Evolutionary conservation across 2,329 filamentous ascomycete genomes (phyloP), one percentile per base, ranked within the genome.

Genomic region (Ramichloridium luteum): DNA sequence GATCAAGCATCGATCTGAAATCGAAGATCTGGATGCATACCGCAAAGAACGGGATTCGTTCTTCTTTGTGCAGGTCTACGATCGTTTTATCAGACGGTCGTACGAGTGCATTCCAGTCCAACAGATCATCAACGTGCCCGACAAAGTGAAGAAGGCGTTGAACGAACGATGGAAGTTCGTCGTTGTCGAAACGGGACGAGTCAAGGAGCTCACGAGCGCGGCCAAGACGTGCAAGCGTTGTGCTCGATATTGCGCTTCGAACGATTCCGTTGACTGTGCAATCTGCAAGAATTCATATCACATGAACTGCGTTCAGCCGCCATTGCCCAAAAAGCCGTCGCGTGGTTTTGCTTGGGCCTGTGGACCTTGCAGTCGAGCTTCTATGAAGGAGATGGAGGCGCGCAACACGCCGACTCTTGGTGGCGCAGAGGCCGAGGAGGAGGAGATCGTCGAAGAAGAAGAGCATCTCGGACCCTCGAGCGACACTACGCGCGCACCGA

Each of bases 331-430:
- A 59, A 98, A 98, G 59, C 90, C 90, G 13, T 93, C 88, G 28
- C 79, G 90, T 57, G 90, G 90, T 23, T 98, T 98, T 60, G 90
- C 85, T 4, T 98, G 90, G 90, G 88, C 90, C 16, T 98, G 90
- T 57, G 90, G 83, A 33, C 80, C 88, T 37, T 98, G 90, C 59
- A 94, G 85, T 57, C 78, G 88, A 49, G 86, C 84, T n/a, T 86
- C 93, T 54, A 90, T 96, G 58, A 77, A 82, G 46, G 92, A 82
- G 56, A 65, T 94, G 16, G 86, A 96, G 62, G 84, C 85, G 37
- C 77, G 85, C 36, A 79, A 92, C 52, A 93, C 85, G 1, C 83
- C 86, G 14, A 74, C 77, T 28, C 59, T 80, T 15, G 70, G 72
- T 27, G 67, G 66, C 22, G 51, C 58, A 17, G 61, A 58, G 10